Evolutionary conservation across 441 rosid species (phyloP), one percentile per base, ranked within the genome.

Genomic region (Hypseocharis bilobata): DNA sequence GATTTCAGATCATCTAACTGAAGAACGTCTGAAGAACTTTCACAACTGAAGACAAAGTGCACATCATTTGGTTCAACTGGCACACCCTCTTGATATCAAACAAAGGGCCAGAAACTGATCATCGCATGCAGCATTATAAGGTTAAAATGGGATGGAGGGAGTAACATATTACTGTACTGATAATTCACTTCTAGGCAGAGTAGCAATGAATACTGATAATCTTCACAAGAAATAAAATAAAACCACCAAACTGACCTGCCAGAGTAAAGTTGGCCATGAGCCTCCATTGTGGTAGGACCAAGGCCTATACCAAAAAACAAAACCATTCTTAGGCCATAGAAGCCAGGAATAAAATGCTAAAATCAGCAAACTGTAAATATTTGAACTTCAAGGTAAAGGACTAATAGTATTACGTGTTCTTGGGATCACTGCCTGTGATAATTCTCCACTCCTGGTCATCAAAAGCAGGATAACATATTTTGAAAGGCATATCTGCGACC

Each of bases 361-460:
- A 14, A 4, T 22, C 16, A 20, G 28, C 6, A 59, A 17, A 26
- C 66, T 20, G 55, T 6, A 22, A 49, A 49, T 19, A 49, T 20
- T 4, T 19, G 55, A 49, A 49, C 16, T 5, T 16, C 0, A 4
- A 49, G 7, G 1, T 20, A 49, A 49, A 20, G 55, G 55, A 49
- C 25, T 17, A 49, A 4, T 19, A 58, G 65, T 56, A 64, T 85
- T 85, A 91, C 91, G 96, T 92, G 84, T 86, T 92, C 77, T 87
- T 92, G 44, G 96, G 98, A 73, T 92, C 96, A 60, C 93, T 88
- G 61, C 95, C 98, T 0, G 96, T 85, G 67, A 89, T 89, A 28
- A 92, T 86, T 75, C 85, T 88, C 98, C 98, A 89, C 74, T 89
- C 98, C 74, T 84, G 92, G 27, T 92, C 91, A 66, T 92, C 96